Conservation (phyloP, 2,329 filamentous ascomycete species). For the Ophiostoma sp. region DNA sequence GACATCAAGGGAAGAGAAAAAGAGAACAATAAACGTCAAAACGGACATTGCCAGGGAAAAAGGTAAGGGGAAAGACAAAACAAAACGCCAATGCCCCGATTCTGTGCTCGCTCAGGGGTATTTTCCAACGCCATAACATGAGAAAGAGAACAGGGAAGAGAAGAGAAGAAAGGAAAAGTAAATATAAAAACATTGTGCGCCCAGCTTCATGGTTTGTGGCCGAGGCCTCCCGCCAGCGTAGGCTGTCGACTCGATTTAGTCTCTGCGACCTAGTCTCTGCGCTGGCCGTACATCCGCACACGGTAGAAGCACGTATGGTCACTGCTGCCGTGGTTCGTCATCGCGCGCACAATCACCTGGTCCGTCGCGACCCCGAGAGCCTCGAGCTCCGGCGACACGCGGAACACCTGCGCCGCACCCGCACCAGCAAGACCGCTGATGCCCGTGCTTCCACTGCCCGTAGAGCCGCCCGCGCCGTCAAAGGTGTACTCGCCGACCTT, state of each 20-base stretch:
- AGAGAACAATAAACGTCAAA: constrained; percentile 5
- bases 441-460: constrained; percentile 32
- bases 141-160: not conserved
- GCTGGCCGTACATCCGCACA: constrained; percentile 51
- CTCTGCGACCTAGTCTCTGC: not conserved
- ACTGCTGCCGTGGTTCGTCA: constrained; percentile 52
- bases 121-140: constrained; percentile 15
- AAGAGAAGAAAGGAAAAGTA: not conserved
- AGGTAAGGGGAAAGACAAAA: not conserved
- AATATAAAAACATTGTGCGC: too few relatives aligned
- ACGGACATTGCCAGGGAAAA: not conserved
- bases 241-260: too few relatives aligned
- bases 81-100: constrained; percentile 10
- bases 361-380: constrained; percentile 45
- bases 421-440: not conserved
- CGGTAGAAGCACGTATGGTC: constrained; percentile 63
- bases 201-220: not conserved
- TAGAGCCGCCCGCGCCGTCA: constrained; percentile 38
- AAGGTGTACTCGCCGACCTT: constrained; percentile 55
- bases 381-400: constrained; percentile 46
- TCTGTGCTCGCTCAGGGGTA: constrained; percentile 14
- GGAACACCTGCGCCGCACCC: constrained; percentile 46
- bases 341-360: constrained; percentile 49
- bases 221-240: too few relatives aligned
- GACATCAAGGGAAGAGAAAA: not conserved